Conservation (phyloP, 2,329 filamentous ascomycete genomes). For the Drechmeria coniospora region DNA sequence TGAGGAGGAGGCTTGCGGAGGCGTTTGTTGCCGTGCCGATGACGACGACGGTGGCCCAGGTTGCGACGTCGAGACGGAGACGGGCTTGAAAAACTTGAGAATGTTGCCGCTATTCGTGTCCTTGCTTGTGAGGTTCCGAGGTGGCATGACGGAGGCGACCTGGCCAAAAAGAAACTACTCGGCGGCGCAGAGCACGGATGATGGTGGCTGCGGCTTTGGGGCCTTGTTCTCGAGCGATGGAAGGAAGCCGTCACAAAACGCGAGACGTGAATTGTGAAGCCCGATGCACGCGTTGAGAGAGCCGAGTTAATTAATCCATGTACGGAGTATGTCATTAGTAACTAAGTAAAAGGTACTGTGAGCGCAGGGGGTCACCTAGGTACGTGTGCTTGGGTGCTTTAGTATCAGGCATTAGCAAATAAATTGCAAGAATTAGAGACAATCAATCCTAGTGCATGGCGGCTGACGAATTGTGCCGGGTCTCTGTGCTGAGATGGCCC, state of each 20-base stretch:
- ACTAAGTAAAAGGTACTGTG: too few species aligned
- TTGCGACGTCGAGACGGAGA: constrained; percentile 6
- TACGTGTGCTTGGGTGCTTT: too few species aligned
- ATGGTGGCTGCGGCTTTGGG: neutral
- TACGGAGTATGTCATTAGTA: too few species aligned
- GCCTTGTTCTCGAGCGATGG: neutral
- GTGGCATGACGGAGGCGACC: constrained; percentile 5
- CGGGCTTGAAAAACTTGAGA: constrained; percentile 23
- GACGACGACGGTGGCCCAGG: constrained; percentile 3
- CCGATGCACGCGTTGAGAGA: too few species aligned
- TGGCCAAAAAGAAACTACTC: neutral
- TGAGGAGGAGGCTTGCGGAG: constrained; percentile 2
- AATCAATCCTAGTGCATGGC: too few species aligned
- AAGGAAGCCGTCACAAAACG: neutral
- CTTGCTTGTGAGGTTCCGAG: constrained; percentile 10
- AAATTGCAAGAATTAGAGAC: too few species aligned
- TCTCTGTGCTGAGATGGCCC: too few species aligned
- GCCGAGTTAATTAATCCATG: neutral
- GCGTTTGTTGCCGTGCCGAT: constrained; percentile 3
- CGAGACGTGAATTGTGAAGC: too few species aligned
- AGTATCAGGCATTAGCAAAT: too few species aligned
- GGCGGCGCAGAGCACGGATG: neutral
- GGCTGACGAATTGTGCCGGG: neutral
- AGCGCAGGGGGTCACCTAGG: too few species aligned
- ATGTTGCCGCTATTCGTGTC: constrained; percentile 13